A percentile compares a stretch with the other conserved stretches of the same genome.
Evolutionary conservation across 2,329 filamentous ascomycete genomes (phyloP).

Genomic region (Cryphonectria parasitica): DNA sequence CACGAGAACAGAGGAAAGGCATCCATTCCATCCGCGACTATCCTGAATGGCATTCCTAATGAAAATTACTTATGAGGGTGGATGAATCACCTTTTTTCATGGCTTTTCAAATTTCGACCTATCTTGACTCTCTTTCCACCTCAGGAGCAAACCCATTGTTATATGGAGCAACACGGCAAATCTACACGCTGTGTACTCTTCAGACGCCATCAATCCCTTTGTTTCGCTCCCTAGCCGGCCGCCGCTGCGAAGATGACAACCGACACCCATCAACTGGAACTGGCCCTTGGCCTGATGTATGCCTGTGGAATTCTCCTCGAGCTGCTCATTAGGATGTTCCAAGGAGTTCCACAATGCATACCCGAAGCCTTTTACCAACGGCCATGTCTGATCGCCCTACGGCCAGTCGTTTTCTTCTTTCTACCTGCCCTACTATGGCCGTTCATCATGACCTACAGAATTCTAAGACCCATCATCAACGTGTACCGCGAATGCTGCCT

Average conservation of each 20-base stretch:
- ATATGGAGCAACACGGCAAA: not conserved
- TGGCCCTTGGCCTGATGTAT: constrained; percentile 8
- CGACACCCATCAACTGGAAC: not conserved
- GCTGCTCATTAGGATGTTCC: not conserved
- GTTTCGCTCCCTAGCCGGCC: not conserved
- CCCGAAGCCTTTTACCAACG: not conserved
- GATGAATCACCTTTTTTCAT: not conserved
- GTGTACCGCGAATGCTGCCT: not conserved
- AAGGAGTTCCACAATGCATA: not conserved
- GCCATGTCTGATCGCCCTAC: not conserved
- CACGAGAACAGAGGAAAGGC: not conserved
- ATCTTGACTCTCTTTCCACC: not conserved
- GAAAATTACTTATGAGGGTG: not conserved
- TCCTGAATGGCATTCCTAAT: not conserved
- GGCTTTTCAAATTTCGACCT: not conserved
- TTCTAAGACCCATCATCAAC: not conserved
- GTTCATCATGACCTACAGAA: constrained; percentile 1
- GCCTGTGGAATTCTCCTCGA: constrained; percentile 4
- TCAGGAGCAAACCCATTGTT: not conserved
- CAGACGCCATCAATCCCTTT: not conserved
- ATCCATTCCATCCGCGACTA: not conserved
- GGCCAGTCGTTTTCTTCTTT: constrained; percentile 2
- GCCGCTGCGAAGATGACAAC: not conserved
- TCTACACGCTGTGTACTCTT: not conserved
- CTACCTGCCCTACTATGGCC: constrained; percentile 2